Percentiles rank a stretch among this genome's conserved stretches.
Evolutionary conservation across 2,329 filamentous ascomycete genomes (phyloP).

Genomic region (Talaromyces albobiverticillius): DNA sequence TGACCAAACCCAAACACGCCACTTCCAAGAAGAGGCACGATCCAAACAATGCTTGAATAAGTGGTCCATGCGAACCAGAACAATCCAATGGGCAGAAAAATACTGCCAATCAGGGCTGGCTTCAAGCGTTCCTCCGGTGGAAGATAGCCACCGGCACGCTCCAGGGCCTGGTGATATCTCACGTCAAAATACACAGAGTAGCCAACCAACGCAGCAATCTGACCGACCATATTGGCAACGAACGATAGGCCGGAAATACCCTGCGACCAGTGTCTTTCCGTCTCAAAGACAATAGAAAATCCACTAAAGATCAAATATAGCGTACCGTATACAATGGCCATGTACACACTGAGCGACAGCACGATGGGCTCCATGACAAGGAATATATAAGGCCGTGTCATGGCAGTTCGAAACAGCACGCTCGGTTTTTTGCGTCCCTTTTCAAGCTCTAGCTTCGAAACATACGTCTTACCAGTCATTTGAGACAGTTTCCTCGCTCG

Average conservation of each 20-base stretch:
- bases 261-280: constrained; percentile 59
- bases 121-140: constrained; percentile 51
- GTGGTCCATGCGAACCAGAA: constrained; percentile 52
- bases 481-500: not conserved
- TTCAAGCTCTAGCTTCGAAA: not conserved
- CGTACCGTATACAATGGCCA: constrained; percentile 23
- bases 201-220: too few species aligned
- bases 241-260: constrained; percentile 41
- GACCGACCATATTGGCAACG: too few species aligned
- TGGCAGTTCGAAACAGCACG: not conserved
- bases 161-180: too few species aligned
- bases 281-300: constrained; percentile 39
- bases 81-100: constrained; percentile 45
- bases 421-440: not conserved
- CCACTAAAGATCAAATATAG: constrained; percentile 20
- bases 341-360: constrained; percentile 18
- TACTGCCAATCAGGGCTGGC: constrained; percentile 47
- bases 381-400: constrained; percentile 19
- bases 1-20: constrained; percentile 41
- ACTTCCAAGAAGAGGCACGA: constrained; percentile 24
- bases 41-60: constrained; percentile 39
- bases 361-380: constrained; percentile 24
- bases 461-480: not conserved
- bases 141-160: too few species aligned
- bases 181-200: too few species aligned